Evolutionary conservation across 176 grass and related monocot genomes (phyloP), one percentile per base, ranked within the genome.

Genomic region (Hordeum marinum): DNA sequence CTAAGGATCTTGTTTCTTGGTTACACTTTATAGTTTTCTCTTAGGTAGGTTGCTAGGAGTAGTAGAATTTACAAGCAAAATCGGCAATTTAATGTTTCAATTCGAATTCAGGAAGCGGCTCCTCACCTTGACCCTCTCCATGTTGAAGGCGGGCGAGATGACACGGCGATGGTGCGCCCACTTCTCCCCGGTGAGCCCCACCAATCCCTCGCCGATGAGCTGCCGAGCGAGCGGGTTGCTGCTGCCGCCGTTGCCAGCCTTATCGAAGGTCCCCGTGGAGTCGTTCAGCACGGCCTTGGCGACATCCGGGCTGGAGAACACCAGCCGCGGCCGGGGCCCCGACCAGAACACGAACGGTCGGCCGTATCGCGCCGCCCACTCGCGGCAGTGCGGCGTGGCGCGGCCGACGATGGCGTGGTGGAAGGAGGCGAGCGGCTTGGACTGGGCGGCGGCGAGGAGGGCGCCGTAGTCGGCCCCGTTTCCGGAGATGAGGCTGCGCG

Each of bases 91-190:
- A 17, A 63, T 32, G 57, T 17, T 78, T 29, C 40, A 78, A 27
- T 2, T 78, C 3, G 81, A 80, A 62, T 37, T 34, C 11, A 72
- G 60, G 9, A 46, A 45, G 32, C 0, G 0, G 3, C 4, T 31
- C 13, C 81, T 84, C 20, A 94, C 95, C 92, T 93, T 97, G 48
- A 94, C 26, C 25, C 92, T 84, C 34, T 97, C 92, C 84, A 93
- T 94, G 80, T 91, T 97, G 78, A 97, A 97, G 5, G 95, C 92
- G 55, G 92, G 95, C 37, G 95, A 70, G 76, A 97, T 78, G 9
- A 92, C 80, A 0, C 88, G 84, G 26, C 95, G 88, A 69, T 93
- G 90, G 75, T 82, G 90, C 18, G 88, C 92, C 95, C 95, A 94
- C 11, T 5, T 86, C 45, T 73, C 80, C 37, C 92, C 92, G 31